These are phyloP conservation scores for Sporothrix euskadiensis DNA, from an alignment of 2,329 filamentous ascomycete species.

Conservation along the genomic window DNA sequence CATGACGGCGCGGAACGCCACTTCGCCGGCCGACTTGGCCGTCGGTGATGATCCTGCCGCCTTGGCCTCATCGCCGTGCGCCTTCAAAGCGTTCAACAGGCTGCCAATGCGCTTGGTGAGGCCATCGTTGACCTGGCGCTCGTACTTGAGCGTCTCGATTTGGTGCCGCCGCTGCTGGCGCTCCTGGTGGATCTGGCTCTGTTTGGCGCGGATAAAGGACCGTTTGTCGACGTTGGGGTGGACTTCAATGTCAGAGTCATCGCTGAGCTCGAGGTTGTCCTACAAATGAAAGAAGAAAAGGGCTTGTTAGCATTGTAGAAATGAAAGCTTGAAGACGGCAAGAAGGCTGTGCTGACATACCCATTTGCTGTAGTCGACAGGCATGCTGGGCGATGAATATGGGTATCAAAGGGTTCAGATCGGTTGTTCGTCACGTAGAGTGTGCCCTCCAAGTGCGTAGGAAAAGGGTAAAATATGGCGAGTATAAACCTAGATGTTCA, in stretches of 20 bases:
- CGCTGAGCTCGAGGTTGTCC: constrained; percentile 93
- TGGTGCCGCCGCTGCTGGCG: constrained; percentile 81
- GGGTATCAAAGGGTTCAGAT: neutral
- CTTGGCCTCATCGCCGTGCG: constrained; percentile 68
- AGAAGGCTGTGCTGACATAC: constrained; percentile 41
- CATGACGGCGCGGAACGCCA: constrained; percentile 87
- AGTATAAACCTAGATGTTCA: neutral
- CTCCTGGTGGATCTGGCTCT: constrained; percentile 93
- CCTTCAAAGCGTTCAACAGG: constrained; percentile 72
- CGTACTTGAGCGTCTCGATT: constrained; percentile 90
- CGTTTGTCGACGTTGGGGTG: constrained; percentile 98
- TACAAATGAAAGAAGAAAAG: constrained; percentile 38
- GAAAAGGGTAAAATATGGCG: too few species aligned
- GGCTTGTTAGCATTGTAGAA: constrained; percentile 30
- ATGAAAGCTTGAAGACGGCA: neutral
- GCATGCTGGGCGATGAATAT: constrained; percentile 43
- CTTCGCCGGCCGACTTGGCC: constrained; percentile 56
- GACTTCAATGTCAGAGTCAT: constrained; percentile 97
- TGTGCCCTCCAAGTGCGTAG: too few species aligned
- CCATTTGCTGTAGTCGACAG: constrained; percentile 65
- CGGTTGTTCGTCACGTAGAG: neutral
- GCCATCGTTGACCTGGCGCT: constrained; percentile 88
- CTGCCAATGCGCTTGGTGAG: constrained; percentile 79
- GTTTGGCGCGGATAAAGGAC: constrained; percentile 97
- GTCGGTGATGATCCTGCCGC: constrained; percentile 37